Conservation (phyloP, 108 stramenopile genomes). For the Cylindrotheca closterium region DNA sequence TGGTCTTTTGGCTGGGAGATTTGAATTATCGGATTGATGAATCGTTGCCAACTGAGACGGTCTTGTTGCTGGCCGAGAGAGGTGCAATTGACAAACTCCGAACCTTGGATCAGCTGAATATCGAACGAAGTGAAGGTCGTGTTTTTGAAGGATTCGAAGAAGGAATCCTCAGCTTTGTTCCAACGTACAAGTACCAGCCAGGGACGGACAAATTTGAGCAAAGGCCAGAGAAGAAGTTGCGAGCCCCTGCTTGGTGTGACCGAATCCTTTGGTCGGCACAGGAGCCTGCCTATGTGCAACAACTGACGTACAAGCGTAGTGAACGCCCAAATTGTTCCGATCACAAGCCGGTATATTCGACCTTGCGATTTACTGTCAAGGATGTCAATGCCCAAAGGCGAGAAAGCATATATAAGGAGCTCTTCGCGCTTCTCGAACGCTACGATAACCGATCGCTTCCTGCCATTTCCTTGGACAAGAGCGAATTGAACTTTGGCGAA, state of each 20-base stretch:
- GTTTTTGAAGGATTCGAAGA: constrained; percentile 95
- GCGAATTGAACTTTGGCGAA: constrained; percentile 76
- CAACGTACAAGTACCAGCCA: constrained; percentile 99
- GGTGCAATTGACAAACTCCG: constrained; percentile 67
- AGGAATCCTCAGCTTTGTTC: constrained; percentile 81
- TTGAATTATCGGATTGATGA: constrained; percentile 97
- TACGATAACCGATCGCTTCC: constrained; percentile 89
- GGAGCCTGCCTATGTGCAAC: constrained; percentile 77
- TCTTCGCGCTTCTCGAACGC: constrained; percentile 73
- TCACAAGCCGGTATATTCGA: constrained; percentile 97
- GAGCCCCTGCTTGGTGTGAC: constrained; percentile 99
- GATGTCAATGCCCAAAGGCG: constrained; percentile 71
- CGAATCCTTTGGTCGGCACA: constrained; percentile 94
- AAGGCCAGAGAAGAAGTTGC: constrained; percentile 96
- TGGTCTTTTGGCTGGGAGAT: constrained; percentile 97
- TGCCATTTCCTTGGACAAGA: constrained; percentile 77
- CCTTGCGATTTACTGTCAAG: constrained; percentile 77
- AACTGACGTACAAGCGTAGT: constrained; percentile 81
- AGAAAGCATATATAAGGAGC: constrained; percentile 75
- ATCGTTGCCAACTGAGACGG: constrained; percentile 78
- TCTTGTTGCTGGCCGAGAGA: constrained; percentile 64
- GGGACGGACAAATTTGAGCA: constrained; percentile 94
- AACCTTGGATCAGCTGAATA: constrained; percentile 94
- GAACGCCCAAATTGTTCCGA: constrained; percentile 87
- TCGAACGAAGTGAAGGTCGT: constrained; percentile 89